phyloP scores from a whole-genome alignment of 768 basidiomycete genomes.

The Xerocomus potaroensis region DNA sequence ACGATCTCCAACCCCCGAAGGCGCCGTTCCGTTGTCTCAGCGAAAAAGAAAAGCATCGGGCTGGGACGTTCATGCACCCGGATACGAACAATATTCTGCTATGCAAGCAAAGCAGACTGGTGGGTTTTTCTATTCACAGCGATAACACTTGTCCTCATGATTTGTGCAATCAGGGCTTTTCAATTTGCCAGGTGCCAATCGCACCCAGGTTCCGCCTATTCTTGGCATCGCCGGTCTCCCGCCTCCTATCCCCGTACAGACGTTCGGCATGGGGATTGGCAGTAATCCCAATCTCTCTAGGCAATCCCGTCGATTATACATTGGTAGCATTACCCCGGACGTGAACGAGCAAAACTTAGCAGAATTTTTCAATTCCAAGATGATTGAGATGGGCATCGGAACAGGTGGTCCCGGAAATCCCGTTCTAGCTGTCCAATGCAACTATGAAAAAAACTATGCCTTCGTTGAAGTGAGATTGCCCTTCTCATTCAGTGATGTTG shows the following conservation, averaged over 20 bases:
- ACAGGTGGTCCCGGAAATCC: conserved; percentile 84
- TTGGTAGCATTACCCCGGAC: conserved; percentile 93
- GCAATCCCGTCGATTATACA: conserved; percentile 92
- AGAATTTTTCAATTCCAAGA: conserved; percentile 94
- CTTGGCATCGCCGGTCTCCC: conserved; percentile 78
- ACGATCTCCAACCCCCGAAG: conserved; percentile 88
- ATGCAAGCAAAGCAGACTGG: conserved; percentile 99
- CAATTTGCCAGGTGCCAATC: conserved; percentile 92
- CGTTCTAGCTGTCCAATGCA: conserved; percentile 91
- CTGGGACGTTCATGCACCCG: conserved; percentile 95
- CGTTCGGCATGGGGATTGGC: conserved; percentile 82
- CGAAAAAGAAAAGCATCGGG: conserved; percentile 85
- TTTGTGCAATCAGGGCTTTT: conserved; percentile 65
- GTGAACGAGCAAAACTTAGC: conserved; percentile 90
- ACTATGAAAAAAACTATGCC: conserved; percentile 98
- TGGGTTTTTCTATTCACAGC: conserved; percentile 28
- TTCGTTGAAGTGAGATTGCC: conserved; percentile 80
- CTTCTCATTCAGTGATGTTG: not conserved
- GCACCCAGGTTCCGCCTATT: conserved; percentile 82
- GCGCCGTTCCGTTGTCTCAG: conserved; percentile 75
- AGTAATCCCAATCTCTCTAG: conserved; percentile 86
- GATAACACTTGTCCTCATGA: conserved; percentile 7
- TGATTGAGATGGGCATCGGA: conserved; percentile 88
- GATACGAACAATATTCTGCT: conserved; percentile 92
- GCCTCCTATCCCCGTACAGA: conserved; percentile 78